Evolutionary conservation across 2,329 filamentous ascomycete species (phyloP).

Genomic region (Aspergillus quadrilineatus): DNA sequence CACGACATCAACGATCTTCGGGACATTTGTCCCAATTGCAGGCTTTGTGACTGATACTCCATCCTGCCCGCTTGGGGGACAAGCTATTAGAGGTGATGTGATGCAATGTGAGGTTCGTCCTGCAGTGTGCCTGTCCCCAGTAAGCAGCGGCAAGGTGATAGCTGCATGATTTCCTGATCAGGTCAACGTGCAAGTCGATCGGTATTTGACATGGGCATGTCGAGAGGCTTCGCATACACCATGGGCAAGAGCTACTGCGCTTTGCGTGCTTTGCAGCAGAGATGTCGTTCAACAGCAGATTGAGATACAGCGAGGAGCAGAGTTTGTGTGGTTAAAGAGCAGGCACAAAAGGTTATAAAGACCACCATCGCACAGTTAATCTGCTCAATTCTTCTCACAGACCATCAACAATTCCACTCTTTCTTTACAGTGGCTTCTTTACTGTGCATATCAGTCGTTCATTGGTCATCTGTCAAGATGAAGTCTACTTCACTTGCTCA

Average conservation of each 20-base stretch:
- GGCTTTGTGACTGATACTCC: too few relatives aligned
- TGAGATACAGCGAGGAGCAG: too few relatives aligned
- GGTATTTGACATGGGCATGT: background rate
- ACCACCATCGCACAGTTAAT: background rate
- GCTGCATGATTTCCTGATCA: too few relatives aligned
- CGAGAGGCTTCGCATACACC: too few relatives aligned
- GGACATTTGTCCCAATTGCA: too few relatives aligned
- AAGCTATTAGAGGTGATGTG: too few relatives aligned
- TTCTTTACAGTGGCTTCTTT: background rate
- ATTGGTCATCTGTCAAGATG: background rate
- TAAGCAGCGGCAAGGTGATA: too few relatives aligned
- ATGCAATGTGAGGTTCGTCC: too few relatives aligned
- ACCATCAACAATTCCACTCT: constrained; percentile 1
- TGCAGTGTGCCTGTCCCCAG: too few relatives aligned
- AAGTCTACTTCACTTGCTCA: background rate
- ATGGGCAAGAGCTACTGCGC: background rate
- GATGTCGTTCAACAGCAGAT: background rate
- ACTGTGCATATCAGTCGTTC: too few relatives aligned
- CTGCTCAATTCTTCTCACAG: constrained; percentile 11
- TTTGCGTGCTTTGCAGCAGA: constrained; percentile 6
- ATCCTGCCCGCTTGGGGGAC: too few relatives aligned
- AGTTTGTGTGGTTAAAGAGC: background rate
- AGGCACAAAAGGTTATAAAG: constrained; percentile 4
- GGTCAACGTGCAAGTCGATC: background rate
- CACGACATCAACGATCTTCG: too few relatives aligned